These are phyloP conservation scores for Aspergillus flavus DNA, from an alignment of 2,329 filamentous ascomycete species.

Conservation along the genomic window DNA sequence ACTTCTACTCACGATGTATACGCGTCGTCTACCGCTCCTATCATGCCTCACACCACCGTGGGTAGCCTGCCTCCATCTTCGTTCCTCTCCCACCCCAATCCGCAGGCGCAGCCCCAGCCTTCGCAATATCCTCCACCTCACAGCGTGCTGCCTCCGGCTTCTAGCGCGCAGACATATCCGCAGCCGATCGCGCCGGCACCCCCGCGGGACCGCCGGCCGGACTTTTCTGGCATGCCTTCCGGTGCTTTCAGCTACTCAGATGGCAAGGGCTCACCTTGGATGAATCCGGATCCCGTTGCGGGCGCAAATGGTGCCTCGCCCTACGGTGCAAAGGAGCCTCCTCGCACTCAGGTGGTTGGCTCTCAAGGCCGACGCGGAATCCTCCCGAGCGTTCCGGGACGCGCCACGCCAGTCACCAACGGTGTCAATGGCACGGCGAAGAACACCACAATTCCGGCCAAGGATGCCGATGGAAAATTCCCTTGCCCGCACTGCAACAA, in stretches of 20 bases:
- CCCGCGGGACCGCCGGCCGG: slow-evolving; percentile 48
- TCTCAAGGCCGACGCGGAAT: slow-evolving; percentile 92
- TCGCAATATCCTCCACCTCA: slow-evolving; percentile 44
- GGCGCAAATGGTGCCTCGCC: slow-evolving; percentile 41
- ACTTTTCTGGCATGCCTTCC: slow-evolving; percentile 71
- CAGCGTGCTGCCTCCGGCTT: slow-evolving; percentile 67
- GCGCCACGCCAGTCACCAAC: slow-evolving; percentile 72
- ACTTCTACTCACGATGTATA: slow-evolving; percentile 47
- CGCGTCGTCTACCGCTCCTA: slow-evolving; percentile 44
- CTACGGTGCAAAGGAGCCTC: slow-evolving; percentile 46
- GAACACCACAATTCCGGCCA: slow-evolving; percentile 82
- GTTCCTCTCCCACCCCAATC: slow-evolving; percentile 45
- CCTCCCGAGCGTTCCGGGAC: slow-evolving; percentile 83
- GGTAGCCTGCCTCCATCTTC: slow-evolving; percentile 46
- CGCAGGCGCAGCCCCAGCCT: slow-evolving; percentile 40
- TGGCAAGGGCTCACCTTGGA: slow-evolving; percentile 57
- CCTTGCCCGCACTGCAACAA: slow-evolving; percentile 98
- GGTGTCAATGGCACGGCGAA: slow-evolving; percentile 68
- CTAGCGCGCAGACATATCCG: slow-evolving; percentile 68
- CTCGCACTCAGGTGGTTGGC: slow-evolving; percentile 82
- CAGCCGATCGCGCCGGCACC: slow-evolving; percentile 77
- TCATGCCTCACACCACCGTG: slow-evolving; percentile 47
- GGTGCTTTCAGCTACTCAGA: slow-evolving; percentile 63
- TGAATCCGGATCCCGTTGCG: slow-evolving; percentile 43
- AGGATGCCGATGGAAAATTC: slow-evolving; percentile 97